Evolutionary conservation across 2,329 filamentous ascomycete species (phyloP).

Genomic region (Onygena corvina): DNA sequence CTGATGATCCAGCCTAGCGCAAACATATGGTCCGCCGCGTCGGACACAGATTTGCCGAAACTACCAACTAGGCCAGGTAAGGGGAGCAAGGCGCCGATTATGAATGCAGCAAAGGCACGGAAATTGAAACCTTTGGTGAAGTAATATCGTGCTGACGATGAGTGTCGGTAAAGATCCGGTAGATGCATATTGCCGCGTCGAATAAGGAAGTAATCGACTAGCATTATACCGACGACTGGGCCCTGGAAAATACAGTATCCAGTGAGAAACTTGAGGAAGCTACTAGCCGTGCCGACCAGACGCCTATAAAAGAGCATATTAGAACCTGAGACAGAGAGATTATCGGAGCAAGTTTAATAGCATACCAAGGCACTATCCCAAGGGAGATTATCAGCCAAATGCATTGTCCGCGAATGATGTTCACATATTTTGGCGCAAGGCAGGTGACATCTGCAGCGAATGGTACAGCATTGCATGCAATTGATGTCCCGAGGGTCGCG

Average conservation of each 20-base stretch:
- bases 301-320: constrained; percentile 13
- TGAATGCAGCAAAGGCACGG: constrained; percentile 18
- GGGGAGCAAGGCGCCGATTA: constrained; percentile 18
- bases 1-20: constrained; percentile 19
- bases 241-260: constrained; percentile 20
- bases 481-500: constrained; percentile 18
- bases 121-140: constrained; percentile 26
- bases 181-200: constrained; percentile 26
- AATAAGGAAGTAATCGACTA: constrained; percentile 28
- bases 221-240: constrained; percentile 20
- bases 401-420: constrained; percentile 25
- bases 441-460: constrained; percentile 27
- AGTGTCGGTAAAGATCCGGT: constrained; percentile 23
- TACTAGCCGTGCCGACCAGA: constrained; percentile 18
- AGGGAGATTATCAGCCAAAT: constrained; percentile 25
- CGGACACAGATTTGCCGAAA: constrained; percentile 14
- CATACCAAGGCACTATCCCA: constrained; percentile 25
- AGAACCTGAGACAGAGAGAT: neutral
- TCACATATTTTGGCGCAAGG: constrained; percentile 24
- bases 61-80: constrained; percentile 17
- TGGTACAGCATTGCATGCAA: constrained; percentile 24
- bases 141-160: constrained; percentile 23
- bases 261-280: constrained; percentile 18
- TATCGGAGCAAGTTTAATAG: constrained; percentile 11
- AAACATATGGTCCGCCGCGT: constrained; percentile 17